These are phyloP conservation scores for Colletotrichum aenigma DNA, from an alignment of 2,329 filamentous ascomycete genomes.

Conservation along the genomic window DNA sequence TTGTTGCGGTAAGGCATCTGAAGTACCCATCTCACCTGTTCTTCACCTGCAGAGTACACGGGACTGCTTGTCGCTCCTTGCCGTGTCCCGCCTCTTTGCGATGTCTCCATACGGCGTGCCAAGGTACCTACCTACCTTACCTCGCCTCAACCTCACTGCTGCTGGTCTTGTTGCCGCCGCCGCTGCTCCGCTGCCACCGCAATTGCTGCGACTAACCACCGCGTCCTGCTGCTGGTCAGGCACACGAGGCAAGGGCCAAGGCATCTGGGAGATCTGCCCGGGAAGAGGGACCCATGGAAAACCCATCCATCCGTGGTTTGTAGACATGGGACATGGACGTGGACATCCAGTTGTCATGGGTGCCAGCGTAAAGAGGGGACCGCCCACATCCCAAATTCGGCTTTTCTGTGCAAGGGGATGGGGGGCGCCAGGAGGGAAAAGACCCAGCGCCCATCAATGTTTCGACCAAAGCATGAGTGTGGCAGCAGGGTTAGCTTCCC, in stretches of 20 bases:
- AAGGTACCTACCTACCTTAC: not conserved
- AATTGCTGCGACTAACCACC: not conserved
- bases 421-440: not conserved
- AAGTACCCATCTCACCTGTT: not conserved
- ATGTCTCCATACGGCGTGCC: not conserved
- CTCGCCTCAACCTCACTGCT: not conserved
- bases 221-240: not conserved
- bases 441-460: constrained; percentile 31
- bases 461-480: constrained; percentile 43
- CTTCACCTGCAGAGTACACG: not conserved
- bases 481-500: constrained; percentile 20
- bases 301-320: not conserved
- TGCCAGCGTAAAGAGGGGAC: constrained; percentile 10
- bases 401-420: constrained; percentile 4
- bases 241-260: constrained; percentile 16
- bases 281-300: constrained; percentile 11
- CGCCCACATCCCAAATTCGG: constrained; percentile 17
- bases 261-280: constrained; percentile 22
- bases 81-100: not conserved
- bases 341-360: not conserved
- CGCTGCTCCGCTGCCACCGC: not conserved
- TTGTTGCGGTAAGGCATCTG: not conserved
- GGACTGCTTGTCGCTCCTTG: not conserved
- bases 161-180: not conserved
- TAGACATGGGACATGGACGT: not conserved